These are phyloP conservation scores for Fusarium multiceps DNA, from an alignment of 2,329 filamentous ascomycete genomes.

Conservation along the genomic window DNA sequence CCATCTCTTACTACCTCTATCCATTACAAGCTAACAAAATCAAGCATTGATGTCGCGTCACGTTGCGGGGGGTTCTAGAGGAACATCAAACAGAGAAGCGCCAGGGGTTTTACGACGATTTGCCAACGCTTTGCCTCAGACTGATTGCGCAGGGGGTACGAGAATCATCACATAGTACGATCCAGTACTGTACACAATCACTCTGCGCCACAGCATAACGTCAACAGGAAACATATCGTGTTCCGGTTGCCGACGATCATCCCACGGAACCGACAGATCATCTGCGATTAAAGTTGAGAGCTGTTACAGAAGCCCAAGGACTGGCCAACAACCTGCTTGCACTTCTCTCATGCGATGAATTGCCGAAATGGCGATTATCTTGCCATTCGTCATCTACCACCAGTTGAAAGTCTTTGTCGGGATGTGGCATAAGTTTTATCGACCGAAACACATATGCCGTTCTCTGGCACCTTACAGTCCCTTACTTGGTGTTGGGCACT, in stretches of 20 bases:
- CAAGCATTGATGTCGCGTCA: conserved; percentile 3
- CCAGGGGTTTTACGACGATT: conserved; percentile 14
- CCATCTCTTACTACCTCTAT: not conserved
- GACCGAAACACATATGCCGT: conserved; percentile 14
- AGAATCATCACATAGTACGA: not conserved
- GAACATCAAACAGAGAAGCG: conserved; percentile 6
- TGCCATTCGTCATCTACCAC: not conserved
- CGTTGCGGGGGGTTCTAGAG: conserved; percentile 2
- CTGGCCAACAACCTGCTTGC: conserved; percentile 16
- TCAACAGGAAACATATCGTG: conserved; percentile 34
- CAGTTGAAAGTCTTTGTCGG: not conserved
- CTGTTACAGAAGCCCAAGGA: conserved; percentile 25
- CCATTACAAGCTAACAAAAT: conserved; percentile 13
- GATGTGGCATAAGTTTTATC: not conserved
- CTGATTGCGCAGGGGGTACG: conserved; percentile 33
- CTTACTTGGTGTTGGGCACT: not conserved
- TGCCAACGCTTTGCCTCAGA: conserved; percentile 15
- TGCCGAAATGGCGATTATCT: conserved; percentile 9
- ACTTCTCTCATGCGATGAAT: conserved; percentile 4
- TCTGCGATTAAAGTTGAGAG: conserved; percentile 18
- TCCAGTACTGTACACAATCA: conserved; percentile 11
- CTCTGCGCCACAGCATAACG: conserved; percentile 16
- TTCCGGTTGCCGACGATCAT: conserved; percentile 36
- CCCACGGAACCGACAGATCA: conserved; percentile 10
- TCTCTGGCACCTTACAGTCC: not conserved